phyloP scores from a whole-genome alignment of 2,329 filamentous ascomycete genomes.

The Apiospora arundinis region DNA sequence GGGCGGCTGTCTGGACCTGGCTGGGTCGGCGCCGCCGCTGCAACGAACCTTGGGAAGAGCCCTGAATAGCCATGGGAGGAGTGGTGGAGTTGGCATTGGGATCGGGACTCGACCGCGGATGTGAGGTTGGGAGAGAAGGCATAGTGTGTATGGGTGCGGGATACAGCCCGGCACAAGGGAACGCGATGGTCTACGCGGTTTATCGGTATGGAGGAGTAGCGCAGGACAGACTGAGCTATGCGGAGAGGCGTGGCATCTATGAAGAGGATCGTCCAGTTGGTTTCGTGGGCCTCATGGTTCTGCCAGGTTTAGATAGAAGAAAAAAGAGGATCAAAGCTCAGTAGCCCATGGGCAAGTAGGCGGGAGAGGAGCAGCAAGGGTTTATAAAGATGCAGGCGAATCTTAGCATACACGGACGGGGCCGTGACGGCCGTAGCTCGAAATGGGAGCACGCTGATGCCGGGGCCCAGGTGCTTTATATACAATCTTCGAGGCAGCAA shows the following conservation, averaged over 20 bases:
- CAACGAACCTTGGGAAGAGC: conserved; percentile 46
- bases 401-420: conserved; percentile 14
- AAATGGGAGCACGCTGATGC: conserved; percentile 12
- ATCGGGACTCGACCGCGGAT: conserved; percentile 39
- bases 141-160: conserved; percentile 36
- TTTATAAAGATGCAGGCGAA: conserved; percentile 13
- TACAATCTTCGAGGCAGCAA: conserved; percentile 24
- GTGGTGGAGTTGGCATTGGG: conserved; percentile 39
- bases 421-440: conserved; percentile 10
- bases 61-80: conserved; percentile 51
- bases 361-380: conserved; percentile 14
- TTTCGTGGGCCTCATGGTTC: conserved; percentile 20
- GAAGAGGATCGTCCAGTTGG: conserved; percentile 15
- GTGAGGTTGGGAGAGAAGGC: conserved; percentile 41
- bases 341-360: conserved; percentile 10
- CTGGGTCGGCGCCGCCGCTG: conserved; percentile 52
- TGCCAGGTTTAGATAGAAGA: conserved; percentile 5
- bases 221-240: conserved; percentile 28
- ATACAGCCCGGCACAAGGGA: conserved; percentile 35
- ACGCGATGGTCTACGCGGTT: conserved; percentile 32
- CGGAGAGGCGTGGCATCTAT: conserved; percentile 33
- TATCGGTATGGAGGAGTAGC: conserved; percentile 35
- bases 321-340: neutral
- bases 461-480: conserved; percentile 28
- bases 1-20: conserved; percentile 55